phyloP scores from a whole-genome alignment of 306 rosid genomes.

The Trichosanthes cucumerina region DNA sequence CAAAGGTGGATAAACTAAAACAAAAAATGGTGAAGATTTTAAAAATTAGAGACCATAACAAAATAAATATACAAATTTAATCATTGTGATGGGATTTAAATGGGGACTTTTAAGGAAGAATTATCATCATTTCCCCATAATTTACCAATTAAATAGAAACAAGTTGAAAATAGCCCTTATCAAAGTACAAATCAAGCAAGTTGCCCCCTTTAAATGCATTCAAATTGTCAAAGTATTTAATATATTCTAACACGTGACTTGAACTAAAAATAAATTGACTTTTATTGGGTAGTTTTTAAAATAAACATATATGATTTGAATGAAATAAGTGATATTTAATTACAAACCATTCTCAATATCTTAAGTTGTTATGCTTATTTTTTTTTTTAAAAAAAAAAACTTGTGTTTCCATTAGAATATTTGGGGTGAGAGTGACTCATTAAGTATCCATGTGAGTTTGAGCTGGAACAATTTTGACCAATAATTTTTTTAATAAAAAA shows the following conservation, averaged over 20 bases:
- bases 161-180: not conserved
- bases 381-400: not conserved
- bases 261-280: not conserved
- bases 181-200: not conserved
- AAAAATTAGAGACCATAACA: no score
- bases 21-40: no score
- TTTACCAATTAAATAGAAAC: not conserved
- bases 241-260: not conserved
- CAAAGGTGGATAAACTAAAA: not conserved
- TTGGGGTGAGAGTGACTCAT: not conserved
- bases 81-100: no score
- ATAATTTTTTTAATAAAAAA: not conserved
- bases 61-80: no score
- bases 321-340: not conserved
- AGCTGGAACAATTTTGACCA: slow-evolving; percentile 2
- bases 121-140: not conserved
- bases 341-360: not conserved
- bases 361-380: not conserved
- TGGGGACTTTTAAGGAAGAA: no score
- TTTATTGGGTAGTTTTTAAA: not conserved
- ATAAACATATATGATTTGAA: not conserved
- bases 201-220: not conserved
- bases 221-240: not conserved
- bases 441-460: not conserved
- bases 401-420: not conserved